These are phyloP conservation scores for Myotisia sp. DNA, from an alignment of 2,329 filamentous ascomycete genomes.

Conservation along the genomic window DNA sequence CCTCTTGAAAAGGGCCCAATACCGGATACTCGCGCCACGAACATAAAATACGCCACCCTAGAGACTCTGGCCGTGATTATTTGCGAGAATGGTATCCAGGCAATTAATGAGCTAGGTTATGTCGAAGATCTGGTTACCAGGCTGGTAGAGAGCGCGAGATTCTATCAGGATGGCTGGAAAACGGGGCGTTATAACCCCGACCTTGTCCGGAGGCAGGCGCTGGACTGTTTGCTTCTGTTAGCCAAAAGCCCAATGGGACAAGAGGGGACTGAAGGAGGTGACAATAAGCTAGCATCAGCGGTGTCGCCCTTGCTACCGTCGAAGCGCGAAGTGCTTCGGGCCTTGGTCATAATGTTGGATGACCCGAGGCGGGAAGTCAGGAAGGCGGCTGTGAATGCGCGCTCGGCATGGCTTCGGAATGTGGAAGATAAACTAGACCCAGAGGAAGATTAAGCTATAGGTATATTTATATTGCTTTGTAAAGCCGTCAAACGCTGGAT, in stretches of 20 bases:
- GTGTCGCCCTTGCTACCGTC: conserved; percentile 41
- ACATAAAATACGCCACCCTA: conserved; percentile 47
- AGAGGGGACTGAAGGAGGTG: conserved; percentile 11
- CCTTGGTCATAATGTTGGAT: conserved; percentile 42
- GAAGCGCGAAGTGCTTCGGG: conserved; percentile 42
- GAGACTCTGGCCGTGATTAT: conserved; percentile 45
- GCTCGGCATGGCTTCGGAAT: conserved; percentile 43
- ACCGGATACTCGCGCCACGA: conserved; percentile 26
- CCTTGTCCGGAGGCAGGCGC: conserved; percentile 22
- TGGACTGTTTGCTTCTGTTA: conserved; percentile 27
- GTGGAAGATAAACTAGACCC: conserved; percentile 4
- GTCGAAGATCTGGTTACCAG: conserved; percentile 43
- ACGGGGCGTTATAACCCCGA: conserved; percentile 12
- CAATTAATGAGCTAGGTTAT: conserved; percentile 41
- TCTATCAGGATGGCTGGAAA: conserved; percentile 4
- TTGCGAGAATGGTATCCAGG: conserved; percentile 38
- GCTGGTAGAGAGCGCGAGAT: conserved; percentile 36
- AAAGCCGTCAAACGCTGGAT: no score
- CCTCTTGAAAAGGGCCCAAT: no score
- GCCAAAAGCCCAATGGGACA: conserved; percentile 19
- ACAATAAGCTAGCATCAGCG: conserved; percentile 14
- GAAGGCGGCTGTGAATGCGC: conserved; percentile 47
- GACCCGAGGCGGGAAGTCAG: conserved; percentile 49
- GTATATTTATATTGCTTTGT: no score
- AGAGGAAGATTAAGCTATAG: conserved; percentile 1